Base-by-base conservation (phyloP, 2,329 filamentous ascomycete genomes). In the Venturia asperata region DNA sequence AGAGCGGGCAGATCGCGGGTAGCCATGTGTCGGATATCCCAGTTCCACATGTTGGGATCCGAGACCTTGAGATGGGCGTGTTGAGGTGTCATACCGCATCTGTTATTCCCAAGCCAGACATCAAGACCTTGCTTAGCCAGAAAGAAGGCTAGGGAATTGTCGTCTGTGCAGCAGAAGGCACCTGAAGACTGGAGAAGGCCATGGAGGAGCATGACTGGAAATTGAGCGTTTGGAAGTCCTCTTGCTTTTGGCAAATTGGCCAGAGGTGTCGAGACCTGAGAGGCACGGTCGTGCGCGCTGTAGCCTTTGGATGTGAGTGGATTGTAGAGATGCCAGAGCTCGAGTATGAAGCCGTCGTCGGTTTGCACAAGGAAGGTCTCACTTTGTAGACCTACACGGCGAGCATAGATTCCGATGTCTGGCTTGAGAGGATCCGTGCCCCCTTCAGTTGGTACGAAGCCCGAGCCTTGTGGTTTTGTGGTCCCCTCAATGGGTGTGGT, bases 71-170 rank as follows among this genome's bases (percentile, higher is more conserved):
- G 30, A 39, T 39, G 41, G 41, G 30, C 30, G 19, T 63, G 61
- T 34, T 47, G 21, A 21, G 61, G 61, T 30, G 7, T 24, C 41
- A 63, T 30, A 21, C 61, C 61, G 13, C 61, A 63, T 52, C 61
- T n/a, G 34, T 63, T 63, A 15, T 63, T 63, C n/a, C 61, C 61
- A 39, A 63, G 61, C 61, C 61, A 63, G n/a, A 63, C 61, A 39
- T 63, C 61, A 42, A 47, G 45, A 34, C 61, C 61, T 30, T 45
- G 41, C 24, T 63, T 63, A 1, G 61, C 61, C 2, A 63, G 45
- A 41, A 45, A 63, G 61, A 63, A 63, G 30, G 61, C 61, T 7
- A 63, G 30, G 17, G 41, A 47, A 39, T 63, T 43, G 30, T 63
- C 61, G 24, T 63, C 61, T 45, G 41, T 63, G 41, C 41, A 63